Evolutionary conservation across 2,329 filamentous ascomycete species (phyloP).

Genomic region (Tolypocladium guangdongense): DNA sequence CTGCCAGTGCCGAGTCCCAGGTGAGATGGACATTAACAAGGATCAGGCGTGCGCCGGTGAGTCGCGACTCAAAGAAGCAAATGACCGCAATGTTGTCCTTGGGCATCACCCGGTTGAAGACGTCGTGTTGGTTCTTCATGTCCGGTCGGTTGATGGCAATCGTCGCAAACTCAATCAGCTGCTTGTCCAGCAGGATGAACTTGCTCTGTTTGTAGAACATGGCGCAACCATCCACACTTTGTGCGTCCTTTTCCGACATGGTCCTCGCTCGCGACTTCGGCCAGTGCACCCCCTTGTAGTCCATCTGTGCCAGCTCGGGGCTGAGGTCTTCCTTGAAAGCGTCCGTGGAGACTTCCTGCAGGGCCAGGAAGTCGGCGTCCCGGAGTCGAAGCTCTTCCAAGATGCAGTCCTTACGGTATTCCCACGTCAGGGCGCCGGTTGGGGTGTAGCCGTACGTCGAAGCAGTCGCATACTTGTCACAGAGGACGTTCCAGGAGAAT

Average conservation of each 20-base stretch:
- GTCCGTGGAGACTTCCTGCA: constrained; percentile 89
- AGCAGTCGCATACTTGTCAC: constrained; percentile 82
- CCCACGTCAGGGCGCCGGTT: constrained; percentile 71
- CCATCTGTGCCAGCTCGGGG: constrained; percentile 71
- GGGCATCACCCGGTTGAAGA: constrained; percentile 97
- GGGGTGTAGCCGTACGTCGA: constrained; percentile 86
- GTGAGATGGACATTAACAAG: constrained; percentile 90
- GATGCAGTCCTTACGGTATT: constrained; percentile 73
- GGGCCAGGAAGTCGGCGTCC: constrained; percentile 79
- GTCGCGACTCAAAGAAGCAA: constrained; percentile 82
- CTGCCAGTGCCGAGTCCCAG: constrained; percentile 83
- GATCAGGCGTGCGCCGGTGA: constrained; percentile 83
- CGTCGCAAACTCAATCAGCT: constrained; percentile 82
- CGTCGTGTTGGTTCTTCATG: constrained; percentile 94
- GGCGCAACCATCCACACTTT: constrained; percentile 88
- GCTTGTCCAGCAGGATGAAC: constrained; percentile 88
- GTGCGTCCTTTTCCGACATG: constrained; percentile 82
- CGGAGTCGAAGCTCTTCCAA: constrained; percentile 69
- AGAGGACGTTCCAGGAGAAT: constrained; percentile 91
- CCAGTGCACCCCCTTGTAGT: constrained; percentile 92
- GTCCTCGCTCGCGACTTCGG: constrained; percentile 83
- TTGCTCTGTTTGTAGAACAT: constrained; percentile 96
- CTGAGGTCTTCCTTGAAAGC: constrained; percentile 88
- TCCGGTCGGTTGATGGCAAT: constrained; percentile 90
- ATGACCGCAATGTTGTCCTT: constrained; percentile 94